Percentiles rank a stretch among this genome's conserved stretches.
Evolutionary conservation across 345 rosid species (phyloP).

Genomic region (Euphorbia tirucalli): DNA sequence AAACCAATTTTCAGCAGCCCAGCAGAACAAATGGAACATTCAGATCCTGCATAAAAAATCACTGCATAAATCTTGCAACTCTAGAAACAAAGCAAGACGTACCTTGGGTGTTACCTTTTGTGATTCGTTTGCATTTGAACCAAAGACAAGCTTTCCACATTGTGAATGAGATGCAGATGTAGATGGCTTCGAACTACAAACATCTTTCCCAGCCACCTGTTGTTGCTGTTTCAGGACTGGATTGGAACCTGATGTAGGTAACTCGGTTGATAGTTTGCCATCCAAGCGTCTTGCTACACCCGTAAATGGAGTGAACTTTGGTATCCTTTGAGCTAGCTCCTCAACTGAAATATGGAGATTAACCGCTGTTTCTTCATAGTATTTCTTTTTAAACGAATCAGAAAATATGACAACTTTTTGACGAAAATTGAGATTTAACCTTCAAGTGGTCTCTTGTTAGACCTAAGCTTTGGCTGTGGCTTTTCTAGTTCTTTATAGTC

Average conservation of each 20-base stretch:
- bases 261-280: constrained; percentile 39
- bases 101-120: constrained; percentile 35
- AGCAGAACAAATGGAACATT: background rate
- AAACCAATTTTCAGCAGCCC: too few relatives aligned
- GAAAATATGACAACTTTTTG: background rate
- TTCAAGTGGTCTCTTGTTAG: constrained; percentile 37
- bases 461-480: constrained; percentile 24
- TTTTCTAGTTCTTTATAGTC: constrained; percentile 60
- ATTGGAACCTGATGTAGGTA: constrained; percentile 18
- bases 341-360: constrained; percentile 27
- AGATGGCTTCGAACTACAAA: constrained; percentile 28
- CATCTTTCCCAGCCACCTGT: constrained; percentile 19
- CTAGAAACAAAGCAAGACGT: constrained; percentile 2
- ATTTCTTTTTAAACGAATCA: background rate
- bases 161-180: constrained; percentile 23
- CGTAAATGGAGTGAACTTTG: constrained; percentile 51
- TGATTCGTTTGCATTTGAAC: constrained; percentile 38
- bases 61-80: background rate
- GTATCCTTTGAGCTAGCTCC: constrained; percentile 39
- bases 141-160: constrained; percentile 54
- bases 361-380: background rate
- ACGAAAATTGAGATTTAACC: constrained; percentile 27
- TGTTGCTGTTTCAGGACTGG: constrained; percentile 16
- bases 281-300: constrained; percentile 58
- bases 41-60: background rate